phyloP scores from a whole-genome alignment of 179 eudicot genomes.

The Camellia oleifera region DNA sequence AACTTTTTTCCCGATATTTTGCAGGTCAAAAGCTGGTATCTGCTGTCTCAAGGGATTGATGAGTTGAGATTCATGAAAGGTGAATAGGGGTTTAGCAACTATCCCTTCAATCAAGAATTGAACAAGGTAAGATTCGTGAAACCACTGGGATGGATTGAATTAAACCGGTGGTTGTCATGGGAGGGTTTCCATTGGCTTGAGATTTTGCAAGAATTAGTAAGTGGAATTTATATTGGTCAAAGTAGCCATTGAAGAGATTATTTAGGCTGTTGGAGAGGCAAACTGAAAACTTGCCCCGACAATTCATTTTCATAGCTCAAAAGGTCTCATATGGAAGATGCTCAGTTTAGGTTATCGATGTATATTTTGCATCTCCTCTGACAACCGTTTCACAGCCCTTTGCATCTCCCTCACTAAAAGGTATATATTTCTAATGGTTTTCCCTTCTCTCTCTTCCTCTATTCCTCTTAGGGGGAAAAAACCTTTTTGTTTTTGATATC shows the following conservation, averaged over 20 bases:
- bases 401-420: too few relatives aligned
- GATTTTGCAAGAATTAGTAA: background rate
- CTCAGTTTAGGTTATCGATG: background rate
- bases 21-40: conserved; percentile 13
- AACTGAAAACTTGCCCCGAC: conserved; percentile 2
- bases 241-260: background rate
- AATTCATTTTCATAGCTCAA: background rate
- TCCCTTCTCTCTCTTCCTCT: too few relatives aligned
- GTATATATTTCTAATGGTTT: too few relatives aligned
- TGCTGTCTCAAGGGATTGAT: background rate
- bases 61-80: conserved; percentile 4
- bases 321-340: background rate
- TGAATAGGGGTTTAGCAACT: background rate
- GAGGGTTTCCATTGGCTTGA: background rate
- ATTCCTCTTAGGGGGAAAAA: too few relatives aligned
- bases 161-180: background rate
- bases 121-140: conserved; percentile 4
- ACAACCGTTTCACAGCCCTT: background rate
- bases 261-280: background rate
- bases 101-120: background rate
- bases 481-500: too few relatives aligned
- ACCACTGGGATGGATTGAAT: background rate
- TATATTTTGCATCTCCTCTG: background rate
- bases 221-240: background rate
- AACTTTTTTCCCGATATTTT: conserved; percentile 1